These are phyloP conservation scores for Pulveroboletus sp. DNA, from an alignment of 768 basidiomycete species.

Conservation along the genomic window DNA sequence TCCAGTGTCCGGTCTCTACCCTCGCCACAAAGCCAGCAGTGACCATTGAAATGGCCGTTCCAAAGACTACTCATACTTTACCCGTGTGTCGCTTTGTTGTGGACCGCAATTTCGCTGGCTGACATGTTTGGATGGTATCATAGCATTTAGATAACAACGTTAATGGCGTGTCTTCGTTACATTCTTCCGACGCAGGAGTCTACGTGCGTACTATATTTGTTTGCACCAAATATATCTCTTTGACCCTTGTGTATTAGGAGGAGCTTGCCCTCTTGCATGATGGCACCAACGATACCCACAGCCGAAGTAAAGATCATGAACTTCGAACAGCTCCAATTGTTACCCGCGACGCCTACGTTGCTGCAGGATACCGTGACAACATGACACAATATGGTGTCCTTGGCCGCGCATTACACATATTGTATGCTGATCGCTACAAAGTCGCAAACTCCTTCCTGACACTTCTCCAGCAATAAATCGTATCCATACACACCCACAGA, in stretches of 20 bases:
- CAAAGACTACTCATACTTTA: not conserved
- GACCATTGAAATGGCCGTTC: slow-evolving; percentile 15
- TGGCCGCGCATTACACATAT: slow-evolving; percentile 43
- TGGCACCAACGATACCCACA: slow-evolving; percentile 10
- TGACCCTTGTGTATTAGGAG: slow-evolving; percentile 16
- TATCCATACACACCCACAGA: slow-evolving; percentile 36
- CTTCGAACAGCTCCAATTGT: slow-evolving; percentile 47
- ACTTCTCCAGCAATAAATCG: slow-evolving; percentile 26
- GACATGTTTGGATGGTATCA: not conserved
- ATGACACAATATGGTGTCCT: slow-evolving; percentile 60
- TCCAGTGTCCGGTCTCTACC: slow-evolving; percentile 8
- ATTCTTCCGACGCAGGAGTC: slow-evolving; percentile 6
- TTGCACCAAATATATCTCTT: not conserved
- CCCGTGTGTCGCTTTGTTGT: slow-evolving; percentile 9
- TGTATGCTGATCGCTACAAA: slow-evolving; percentile 37
- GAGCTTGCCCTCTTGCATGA: slow-evolving; percentile 34
- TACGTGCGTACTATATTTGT: slow-evolving; percentile 22
- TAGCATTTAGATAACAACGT: slow-evolving; percentile 6
- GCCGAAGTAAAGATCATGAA: slow-evolving; percentile 31
- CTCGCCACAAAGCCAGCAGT: not conserved
- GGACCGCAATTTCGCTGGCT: not conserved
- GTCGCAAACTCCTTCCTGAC: not conserved
- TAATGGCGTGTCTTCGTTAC: slow-evolving; percentile 4
- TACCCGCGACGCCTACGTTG: slow-evolving; percentile 46
- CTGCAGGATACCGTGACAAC: slow-evolving; percentile 31